Conservation (phyloP, 257 asterid species). For the Schizonepeta tenuifolia region DNA sequence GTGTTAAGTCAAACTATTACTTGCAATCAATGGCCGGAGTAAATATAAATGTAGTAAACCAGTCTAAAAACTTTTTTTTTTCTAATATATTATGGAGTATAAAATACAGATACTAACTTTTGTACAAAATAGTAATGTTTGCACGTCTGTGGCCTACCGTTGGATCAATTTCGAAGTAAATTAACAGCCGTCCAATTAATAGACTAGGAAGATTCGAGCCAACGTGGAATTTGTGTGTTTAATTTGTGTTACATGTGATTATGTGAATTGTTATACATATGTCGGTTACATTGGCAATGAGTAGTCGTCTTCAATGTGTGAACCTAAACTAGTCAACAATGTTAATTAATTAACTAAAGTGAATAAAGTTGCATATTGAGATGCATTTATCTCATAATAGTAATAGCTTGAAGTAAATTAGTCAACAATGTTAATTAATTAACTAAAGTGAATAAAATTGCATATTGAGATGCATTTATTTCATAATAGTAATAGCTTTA, state of each 20-base stretch:
- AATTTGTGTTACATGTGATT: slow-evolving; percentile 21
- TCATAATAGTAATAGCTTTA: slow-evolving; percentile 2
- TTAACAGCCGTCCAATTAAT: background rate
- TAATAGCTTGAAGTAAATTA: background rate
- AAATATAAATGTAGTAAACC: too few species aligned
- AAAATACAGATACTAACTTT: too few species aligned
- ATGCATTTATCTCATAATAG: background rate
- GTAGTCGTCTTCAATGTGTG: background rate
- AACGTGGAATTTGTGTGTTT: background rate
- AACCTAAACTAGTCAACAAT: slow-evolving; percentile 28
- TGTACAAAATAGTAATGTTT: background rate
- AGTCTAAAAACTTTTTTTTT: too few species aligned
- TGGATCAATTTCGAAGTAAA: background rate
- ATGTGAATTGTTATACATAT: background rate
- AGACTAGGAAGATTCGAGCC: background rate
- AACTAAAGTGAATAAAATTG: background rate
- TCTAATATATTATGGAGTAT: too few species aligned
- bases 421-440: slow-evolving; percentile 36
- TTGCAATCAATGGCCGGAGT: too few species aligned
- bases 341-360: too few species aligned
- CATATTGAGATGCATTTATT: background rate
- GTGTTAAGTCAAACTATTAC: too few species aligned
- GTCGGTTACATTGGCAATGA: slow-evolving; percentile 19
- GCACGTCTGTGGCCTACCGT: background rate
- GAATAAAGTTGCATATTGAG: background rate